phyloP scores from a whole-genome alignment of 225 moss, liverwort and hornwort genomes.

The Pseudoscleropodium purum region DNA sequence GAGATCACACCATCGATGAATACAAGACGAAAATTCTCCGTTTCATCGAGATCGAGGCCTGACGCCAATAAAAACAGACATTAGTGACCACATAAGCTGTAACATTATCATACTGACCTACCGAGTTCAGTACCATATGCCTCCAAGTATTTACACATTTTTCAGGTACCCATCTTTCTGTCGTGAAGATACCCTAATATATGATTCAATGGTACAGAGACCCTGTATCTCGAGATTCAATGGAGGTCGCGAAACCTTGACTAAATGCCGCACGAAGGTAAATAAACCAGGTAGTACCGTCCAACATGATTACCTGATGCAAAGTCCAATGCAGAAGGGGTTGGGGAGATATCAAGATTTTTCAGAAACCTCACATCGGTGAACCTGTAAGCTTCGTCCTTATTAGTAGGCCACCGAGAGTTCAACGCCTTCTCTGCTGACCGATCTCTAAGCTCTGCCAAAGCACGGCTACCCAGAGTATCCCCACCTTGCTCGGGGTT shows the following conservation, averaged over 20 bases:
- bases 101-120: not conserved
- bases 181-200: not conserved
- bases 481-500: conserved; percentile 8
- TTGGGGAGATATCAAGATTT: conserved; percentile 44
- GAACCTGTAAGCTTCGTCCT: conserved; percentile 40
- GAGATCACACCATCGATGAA: conserved; percentile 48
- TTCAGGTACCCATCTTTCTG: not conserved
- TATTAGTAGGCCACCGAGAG: conserved; percentile 70
- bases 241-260: not conserved
- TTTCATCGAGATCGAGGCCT: conserved; percentile 33
- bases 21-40: conserved; percentile 40
- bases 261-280: not conserved
- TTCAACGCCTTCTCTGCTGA: conserved; percentile 70
- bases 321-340: conserved; percentile 1
- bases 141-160: not conserved
- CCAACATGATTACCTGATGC: conserved; percentile 26
- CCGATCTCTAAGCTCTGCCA: conserved; percentile 57
- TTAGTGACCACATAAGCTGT: not conserved
- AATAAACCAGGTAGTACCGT: not conserved
- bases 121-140: not conserved
- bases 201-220: not conserved
- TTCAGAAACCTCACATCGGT: conserved; percentile 87
- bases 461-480: conserved; percentile 27
- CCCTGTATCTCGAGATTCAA: not conserved
- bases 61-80: not conserved